Conservation (phyloP, 2,329 filamentous ascomycete species). For the Fusarium burgessii region DNA sequence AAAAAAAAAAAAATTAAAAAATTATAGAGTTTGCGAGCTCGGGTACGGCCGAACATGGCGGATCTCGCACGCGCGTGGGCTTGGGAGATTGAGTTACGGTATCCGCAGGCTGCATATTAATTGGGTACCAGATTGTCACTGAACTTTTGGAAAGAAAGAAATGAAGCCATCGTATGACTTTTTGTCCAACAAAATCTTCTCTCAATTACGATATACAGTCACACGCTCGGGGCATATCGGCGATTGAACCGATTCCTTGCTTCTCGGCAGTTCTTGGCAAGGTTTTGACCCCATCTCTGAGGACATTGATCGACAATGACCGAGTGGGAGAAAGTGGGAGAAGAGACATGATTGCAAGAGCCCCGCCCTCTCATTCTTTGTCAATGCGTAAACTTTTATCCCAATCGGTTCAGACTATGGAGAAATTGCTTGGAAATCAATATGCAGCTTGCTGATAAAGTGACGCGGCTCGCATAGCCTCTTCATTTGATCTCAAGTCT, state of each 20-base stretch:
- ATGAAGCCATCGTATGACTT: background rate
- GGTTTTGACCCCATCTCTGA: background rate
- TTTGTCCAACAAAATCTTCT: background rate
- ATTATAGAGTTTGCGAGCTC: background rate
- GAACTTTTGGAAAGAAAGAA: background rate
- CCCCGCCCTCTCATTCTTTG: background rate
- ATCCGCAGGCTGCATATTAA: background rate
- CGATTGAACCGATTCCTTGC: background rate
- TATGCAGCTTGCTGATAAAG: background rate
- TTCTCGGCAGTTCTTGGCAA: background rate
- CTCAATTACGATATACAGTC: no score
- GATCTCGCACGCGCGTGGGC: no score
- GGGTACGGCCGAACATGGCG: background rate
- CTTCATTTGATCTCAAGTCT: background rate
- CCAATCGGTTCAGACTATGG: background rate
- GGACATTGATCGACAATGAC: background rate
- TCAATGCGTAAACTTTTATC: constrained; percentile 1
- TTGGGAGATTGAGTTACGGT: no score
- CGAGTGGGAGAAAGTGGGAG: constrained; percentile 11
- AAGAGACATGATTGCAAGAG: background rate
- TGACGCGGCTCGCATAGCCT: constrained; percentile 7
- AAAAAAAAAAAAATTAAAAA: no score
- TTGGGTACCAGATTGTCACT: background rate
- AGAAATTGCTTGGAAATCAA: constrained; percentile 4
- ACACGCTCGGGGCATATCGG: background rate